phyloP scores from a whole-genome alignment of 2,329 filamentous ascomycete species.

The Fusarium sublunatum region DNA sequence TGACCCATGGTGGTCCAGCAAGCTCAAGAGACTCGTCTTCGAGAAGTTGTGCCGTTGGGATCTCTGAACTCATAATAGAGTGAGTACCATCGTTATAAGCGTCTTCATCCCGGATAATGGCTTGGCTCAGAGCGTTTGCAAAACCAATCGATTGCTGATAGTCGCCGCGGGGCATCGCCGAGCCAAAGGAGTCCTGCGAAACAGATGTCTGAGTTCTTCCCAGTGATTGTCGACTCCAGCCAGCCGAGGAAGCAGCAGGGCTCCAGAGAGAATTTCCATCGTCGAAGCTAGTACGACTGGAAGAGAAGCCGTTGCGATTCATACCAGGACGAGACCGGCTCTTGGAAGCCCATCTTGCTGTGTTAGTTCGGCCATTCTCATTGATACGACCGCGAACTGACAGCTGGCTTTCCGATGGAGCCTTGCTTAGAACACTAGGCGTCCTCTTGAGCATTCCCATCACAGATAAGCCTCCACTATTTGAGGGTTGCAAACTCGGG shows the following conservation, averaged over 20 bases:
- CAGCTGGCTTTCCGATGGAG: constrained; percentile 82
- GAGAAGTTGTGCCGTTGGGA: constrained; percentile 72
- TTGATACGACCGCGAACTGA: constrained; percentile 77
- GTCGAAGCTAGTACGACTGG: constrained; percentile 93
- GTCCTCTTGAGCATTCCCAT: constrained; percentile 83
- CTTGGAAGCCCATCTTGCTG: constrained; percentile 84
- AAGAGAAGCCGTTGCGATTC: constrained; percentile 83
- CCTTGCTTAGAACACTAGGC: constrained; percentile 92
- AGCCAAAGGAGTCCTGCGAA: constrained; percentile 90
- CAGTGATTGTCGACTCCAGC: constrained; percentile 93
- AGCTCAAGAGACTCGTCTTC: constrained; percentile 95
- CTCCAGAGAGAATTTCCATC: constrained; percentile 92
- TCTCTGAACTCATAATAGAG: constrained; percentile 69
- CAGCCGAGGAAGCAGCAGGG: constrained; percentile 84
- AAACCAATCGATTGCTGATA: constrained; percentile 98
- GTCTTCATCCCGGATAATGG: constrained; percentile 91
- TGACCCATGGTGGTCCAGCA: constrained; percentile 95
- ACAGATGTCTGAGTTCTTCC: constrained; percentile 91
- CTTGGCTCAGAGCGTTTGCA: constrained; percentile 94
- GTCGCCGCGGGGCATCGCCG: constrained; percentile 78
- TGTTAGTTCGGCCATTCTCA: constrained; percentile 64
- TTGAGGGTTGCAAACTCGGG: constrained; percentile 54
- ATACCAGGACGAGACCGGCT: constrained; percentile 82
- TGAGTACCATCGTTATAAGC: constrained; percentile 61
- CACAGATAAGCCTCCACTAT: constrained; percentile 76